These are phyloP conservation scores for Aegilops longissima DNA, from an alignment of 176 grass and related monocot species.

Conservation along the genomic window DNA sequence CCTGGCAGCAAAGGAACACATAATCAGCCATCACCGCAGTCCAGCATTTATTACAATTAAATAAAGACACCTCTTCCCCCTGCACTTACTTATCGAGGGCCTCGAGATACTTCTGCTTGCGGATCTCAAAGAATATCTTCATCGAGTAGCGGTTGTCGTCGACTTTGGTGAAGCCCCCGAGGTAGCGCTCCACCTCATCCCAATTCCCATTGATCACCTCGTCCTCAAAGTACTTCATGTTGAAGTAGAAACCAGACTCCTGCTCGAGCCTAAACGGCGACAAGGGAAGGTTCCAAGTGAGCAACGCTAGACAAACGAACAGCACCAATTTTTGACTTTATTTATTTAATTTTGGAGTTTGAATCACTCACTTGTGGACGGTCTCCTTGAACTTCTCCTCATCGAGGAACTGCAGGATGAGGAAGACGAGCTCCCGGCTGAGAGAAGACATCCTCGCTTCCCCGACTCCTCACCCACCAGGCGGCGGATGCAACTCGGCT, in stretches of 20 bases:
- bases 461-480: conserved; percentile 32
- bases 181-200: conserved; percentile 87
- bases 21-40: neutral
- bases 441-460: conserved; percentile 58
- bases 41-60: neutral
- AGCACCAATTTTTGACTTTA: neutral
- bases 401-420: conserved; percentile 92
- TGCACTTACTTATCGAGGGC: conserved; percentile 73
- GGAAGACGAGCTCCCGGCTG: conserved; percentile 75
- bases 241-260: conserved; percentile 94
- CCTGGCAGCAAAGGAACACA: conserved; percentile 39
- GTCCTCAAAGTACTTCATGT: conserved; percentile 93
- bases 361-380: conserved; percentile 70
- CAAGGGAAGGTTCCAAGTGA: neutral
- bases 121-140: conserved; percentile 97
- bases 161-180: conserved; percentile 82
- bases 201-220: conserved; percentile 81
- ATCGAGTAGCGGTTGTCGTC: conserved; percentile 80
- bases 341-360: neutral
- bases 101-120: conserved; percentile 91
- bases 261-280: conserved; percentile 62
- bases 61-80: neutral
- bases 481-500: conserved; percentile 17
- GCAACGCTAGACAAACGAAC: neutral
- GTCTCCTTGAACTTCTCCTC: conserved; percentile 95